phyloP scores from a whole-genome alignment of 2,329 filamentous ascomycete genomes.

The Curvularia spicifera region DNA sequence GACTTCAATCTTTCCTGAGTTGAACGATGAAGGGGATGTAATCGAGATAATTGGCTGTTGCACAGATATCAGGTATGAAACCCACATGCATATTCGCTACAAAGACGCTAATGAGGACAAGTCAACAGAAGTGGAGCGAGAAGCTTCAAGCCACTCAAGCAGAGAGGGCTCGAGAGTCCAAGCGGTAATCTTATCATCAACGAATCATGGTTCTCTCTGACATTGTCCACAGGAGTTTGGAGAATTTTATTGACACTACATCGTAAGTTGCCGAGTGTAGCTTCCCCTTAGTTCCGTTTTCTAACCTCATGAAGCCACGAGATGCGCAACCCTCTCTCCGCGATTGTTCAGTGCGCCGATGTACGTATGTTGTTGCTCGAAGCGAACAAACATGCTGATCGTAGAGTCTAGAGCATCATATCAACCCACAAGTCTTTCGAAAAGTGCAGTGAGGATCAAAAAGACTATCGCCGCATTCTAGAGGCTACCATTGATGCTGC shows the following conservation, averaged over 20 bases:
- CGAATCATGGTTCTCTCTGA: neutral
- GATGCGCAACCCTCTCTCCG: conserved; percentile 53
- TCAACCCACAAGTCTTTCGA: conserved; percentile 17
- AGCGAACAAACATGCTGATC: neutral
- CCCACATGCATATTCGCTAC: neutral
- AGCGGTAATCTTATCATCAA: conserved; percentile 10
- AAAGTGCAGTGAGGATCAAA: conserved; percentile 13
- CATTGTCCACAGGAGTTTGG: conserved; percentile 14
- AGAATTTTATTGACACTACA: conserved; percentile 46
- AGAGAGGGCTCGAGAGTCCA: conserved; percentile 28
- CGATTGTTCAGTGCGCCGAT: conserved; percentile 54
- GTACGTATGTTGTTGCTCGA: conserved; percentile 32
- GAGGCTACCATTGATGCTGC: conserved; percentile 44
- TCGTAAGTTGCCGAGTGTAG: conserved; percentile 10
- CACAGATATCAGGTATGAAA: conserved; percentile 43
- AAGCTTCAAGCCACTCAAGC: conserved; percentile 38
- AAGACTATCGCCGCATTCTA: conserved; percentile 21
- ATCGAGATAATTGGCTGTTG: conserved; percentile 44
- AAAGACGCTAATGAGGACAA: conserved; percentile 8
- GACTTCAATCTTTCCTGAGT: conserved; percentile 39
- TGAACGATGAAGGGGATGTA: conserved; percentile 31
- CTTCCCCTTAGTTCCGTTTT: neutral
- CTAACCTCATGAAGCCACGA: conserved; percentile 37
- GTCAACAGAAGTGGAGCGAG: conserved; percentile 47
- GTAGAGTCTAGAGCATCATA: conserved; percentile 23